Evolutionary conservation across 164 flowering plant genomes (phyloP), one percentile per base, ranked within the genome.

Genomic region (Liquidambar formosana): DNA sequence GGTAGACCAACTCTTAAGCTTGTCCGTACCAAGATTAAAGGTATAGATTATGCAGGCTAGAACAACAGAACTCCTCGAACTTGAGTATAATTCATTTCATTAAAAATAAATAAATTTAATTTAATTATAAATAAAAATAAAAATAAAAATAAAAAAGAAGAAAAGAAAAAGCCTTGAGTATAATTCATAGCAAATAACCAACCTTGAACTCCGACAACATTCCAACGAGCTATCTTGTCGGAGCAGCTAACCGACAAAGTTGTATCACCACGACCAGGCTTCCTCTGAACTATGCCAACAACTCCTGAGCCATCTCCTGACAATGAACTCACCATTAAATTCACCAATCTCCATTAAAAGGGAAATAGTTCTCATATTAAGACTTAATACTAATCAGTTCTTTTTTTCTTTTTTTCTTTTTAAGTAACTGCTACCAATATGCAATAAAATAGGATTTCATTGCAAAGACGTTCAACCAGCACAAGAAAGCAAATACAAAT

Each of bases 211-310:
- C 99, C 99, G 61, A 91, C 88, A 64, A 86, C 86, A 77, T 95
- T 95, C 98, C 99, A 96, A 23, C 96, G 91, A 61, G 95, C 88
- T 75, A 96, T 91, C 83, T 96, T 93, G 70, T 96, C 98, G 58
- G 98, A 92, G 82, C 99, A 96, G 84, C 98, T 91, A 53, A 92
- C 89, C 8, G 98, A 93, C 76, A 91, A 77, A 60, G 97, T 96
- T 72, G 93, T 82, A 77, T 86, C 97, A 72, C 99, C 98, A 75
- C 98, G 92, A 75, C 99, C 99, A 77, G 99, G 99, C 81, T 96
- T 96, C 79, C 96, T 86, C 68, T 90, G 93, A 71, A 89, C 95
- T 68, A 77, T 76, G 59, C 89, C 89, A 57, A 70, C 41, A 3
- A 54, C 43, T 66, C 77, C 73, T 27, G 70, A 53, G 66, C 62